Percentiles rank a stretch among this genome's conserved stretches.
Conservation (phyloP, 2,329 filamentous ascomycete genomes). For the Penicillium janthinellum region DNA sequence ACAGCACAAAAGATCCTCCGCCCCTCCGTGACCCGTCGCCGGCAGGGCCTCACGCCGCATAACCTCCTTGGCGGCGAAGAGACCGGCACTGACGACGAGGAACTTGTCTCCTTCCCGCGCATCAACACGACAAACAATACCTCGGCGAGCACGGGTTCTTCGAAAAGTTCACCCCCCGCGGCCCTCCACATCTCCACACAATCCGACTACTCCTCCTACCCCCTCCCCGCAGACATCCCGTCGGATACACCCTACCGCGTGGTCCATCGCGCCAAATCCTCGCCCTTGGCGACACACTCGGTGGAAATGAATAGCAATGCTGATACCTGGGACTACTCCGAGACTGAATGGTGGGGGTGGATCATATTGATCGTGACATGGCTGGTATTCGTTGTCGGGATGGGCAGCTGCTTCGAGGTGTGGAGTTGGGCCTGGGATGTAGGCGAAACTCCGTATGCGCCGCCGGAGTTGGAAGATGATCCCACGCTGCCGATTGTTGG, state of each 20-base stretch:
- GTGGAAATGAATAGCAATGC: conserved; percentile 40
- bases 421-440: conserved; percentile 99
- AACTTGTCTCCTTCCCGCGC: conserved; percentile 66
- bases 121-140: conserved; percentile 41
- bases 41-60: conserved; percentile 52
- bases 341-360: conserved; percentile 99
- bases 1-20: conserved; percentile 22
- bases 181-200: conserved; percentile 40
- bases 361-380: conserved; percentile 87
- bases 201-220: conserved; percentile 64
- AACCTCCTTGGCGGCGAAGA: conserved; percentile 62
- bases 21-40: conserved; percentile 32
- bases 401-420: conserved; percentile 91
- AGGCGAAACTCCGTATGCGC: conserved; percentile 91
- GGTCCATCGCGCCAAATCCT: conserved; percentile 38
- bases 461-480: conserved; percentile 93
- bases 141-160: conserved; percentile 15
- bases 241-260: conserved; percentile 38
- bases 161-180: conserved; percentile 20
- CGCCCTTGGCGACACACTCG: conserved; percentile 41
- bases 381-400: conserved; percentile 93
- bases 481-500: conserved; percentile 92
- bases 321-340: conserved; percentile 78
- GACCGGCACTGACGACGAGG: conserved; percentile 83
- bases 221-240: conserved; percentile 42